Conservation (phyloP, 257 asterid genomes). For the Schizonepeta tenuifolia region DNA sequence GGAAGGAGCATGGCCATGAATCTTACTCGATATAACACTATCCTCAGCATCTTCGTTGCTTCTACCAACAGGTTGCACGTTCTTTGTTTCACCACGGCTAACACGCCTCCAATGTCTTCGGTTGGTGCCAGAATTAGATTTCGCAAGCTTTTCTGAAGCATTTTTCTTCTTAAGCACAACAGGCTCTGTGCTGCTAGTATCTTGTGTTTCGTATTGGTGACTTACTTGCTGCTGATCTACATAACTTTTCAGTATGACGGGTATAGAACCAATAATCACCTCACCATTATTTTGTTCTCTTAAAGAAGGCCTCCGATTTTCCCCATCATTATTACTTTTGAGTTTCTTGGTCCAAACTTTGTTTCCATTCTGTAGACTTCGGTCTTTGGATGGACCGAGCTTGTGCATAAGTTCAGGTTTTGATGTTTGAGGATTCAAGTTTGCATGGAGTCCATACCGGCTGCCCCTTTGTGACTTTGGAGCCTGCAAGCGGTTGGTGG, state of each 20-base stretch:
- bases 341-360: conserved; percentile 81
- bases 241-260: conserved; percentile 53
- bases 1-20: conserved; percentile 35
- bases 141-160: conserved; percentile 39
- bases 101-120: conserved; percentile 63
- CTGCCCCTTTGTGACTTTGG: conserved; percentile 59
- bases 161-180: conserved; percentile 41
- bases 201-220: conserved; percentile 31
- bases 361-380: conserved; percentile 43
- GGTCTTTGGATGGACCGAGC: conserved; percentile 53
- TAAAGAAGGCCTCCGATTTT: conserved; percentile 40
- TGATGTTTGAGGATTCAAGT: conserved; percentile 49
- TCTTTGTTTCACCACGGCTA: conserved; percentile 49
- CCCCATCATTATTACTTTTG: conserved; percentile 50
- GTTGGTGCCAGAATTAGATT: conserved; percentile 40
- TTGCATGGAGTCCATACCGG: conserved; percentile 49
- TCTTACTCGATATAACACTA: conserved; percentile 39
- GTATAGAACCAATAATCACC: conserved; percentile 82
- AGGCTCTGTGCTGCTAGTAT: conserved; percentile 38
- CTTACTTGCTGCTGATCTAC: conserved; percentile 37
- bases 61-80: conserved; percentile 32
- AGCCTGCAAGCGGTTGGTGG: conserved; percentile 56
- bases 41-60: conserved; percentile 43
- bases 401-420: conserved; percentile 60
- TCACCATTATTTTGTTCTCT: conserved; percentile 55